Conservation (phyloP, 305 asterid species). For the Striga hermonthica region DNA sequence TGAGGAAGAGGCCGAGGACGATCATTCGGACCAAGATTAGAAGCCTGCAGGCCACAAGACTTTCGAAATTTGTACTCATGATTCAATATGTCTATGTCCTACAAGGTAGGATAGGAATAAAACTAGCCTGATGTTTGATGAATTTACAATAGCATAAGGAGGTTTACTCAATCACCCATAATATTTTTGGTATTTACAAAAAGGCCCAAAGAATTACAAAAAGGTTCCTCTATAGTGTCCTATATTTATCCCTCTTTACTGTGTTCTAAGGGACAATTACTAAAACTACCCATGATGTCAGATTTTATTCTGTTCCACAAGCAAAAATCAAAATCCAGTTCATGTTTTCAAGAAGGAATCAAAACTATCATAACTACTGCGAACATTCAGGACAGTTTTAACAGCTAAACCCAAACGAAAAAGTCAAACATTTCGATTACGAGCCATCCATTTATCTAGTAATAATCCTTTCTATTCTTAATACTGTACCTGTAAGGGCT, state of each 20-base stretch:
- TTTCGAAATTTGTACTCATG: no score
- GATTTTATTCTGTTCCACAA: neutral
- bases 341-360: no score
- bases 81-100: no score
- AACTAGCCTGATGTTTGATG: no score
- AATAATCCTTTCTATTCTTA: no score
- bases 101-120: no score
- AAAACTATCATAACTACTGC: neutral
- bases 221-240: no score
- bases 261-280: neutral
- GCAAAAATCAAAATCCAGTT: neutral
- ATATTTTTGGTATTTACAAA: neutral
- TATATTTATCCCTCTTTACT: no score
- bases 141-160: neutral
- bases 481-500: conserved; percentile 65
- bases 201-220: neutral
- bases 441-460: no score
- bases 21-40: conserved; percentile 51
- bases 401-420: neutral
- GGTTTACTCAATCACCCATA: neutral
- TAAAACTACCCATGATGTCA: neutral
- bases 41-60: conserved; percentile 40
- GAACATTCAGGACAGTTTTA: neutral
- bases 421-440: neutral
- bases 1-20: conserved; percentile 60